Evolutionary conservation across 1,284 basidiomycete species (phyloP).

Genomic region (Cryptococcus sp.): DNA sequence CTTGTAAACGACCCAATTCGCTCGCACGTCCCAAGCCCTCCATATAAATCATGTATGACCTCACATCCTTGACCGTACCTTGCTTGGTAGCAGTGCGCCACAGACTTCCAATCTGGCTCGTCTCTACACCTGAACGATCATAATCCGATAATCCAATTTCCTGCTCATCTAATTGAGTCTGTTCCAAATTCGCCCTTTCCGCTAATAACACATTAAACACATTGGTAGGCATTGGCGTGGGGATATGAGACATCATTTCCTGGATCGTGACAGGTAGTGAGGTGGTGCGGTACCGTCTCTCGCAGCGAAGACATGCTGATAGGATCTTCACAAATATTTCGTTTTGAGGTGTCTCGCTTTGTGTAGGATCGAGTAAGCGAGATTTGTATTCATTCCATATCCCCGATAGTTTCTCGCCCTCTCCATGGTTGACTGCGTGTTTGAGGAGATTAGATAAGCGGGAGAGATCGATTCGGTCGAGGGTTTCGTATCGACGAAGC

Average conservation of each 20-base stretch:
- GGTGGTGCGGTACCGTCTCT: neutral
- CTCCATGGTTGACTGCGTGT: no score
- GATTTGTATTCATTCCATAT: no score
- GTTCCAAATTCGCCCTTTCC: neutral
- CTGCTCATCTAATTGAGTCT: no score
- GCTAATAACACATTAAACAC: neutral
- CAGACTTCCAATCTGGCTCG: neutral
- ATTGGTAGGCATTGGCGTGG: neutral
- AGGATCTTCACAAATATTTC: neutral
- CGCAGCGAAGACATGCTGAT: neutral
- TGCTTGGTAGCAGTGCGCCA: conserved; percentile 25
- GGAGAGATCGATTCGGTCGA: no score
- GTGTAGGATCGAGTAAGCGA: no score
- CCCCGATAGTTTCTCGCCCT: no score
- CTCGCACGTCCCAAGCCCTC: conserved; percentile 36
- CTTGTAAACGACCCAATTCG: conserved; percentile 28
- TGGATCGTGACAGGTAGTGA: neutral
- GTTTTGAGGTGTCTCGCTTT: neutral
- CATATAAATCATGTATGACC: conserved; percentile 42
- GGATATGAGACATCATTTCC: neutral
- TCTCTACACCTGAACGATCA: neutral
- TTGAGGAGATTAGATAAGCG: no score
- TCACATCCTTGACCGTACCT: conserved; percentile 32
- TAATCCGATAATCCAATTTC: neutral
- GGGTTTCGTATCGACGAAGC: no score